Base-by-base conservation (phyloP, 345 rosid species). In the Citropsis articulata region DNA sequence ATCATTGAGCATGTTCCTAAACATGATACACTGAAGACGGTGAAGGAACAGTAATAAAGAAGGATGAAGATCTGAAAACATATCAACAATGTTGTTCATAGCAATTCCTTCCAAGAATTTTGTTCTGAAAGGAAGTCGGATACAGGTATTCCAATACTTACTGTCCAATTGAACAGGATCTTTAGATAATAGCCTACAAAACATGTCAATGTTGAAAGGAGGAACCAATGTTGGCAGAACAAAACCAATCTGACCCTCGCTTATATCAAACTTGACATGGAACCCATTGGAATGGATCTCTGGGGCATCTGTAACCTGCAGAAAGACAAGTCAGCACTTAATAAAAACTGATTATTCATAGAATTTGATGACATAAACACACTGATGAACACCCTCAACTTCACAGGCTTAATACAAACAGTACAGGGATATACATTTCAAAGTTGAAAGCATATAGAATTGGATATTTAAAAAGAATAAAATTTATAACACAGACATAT, bases 231-330 rank as follows among this genome's bases (percentile, higher is more conserved):
- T 89, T 36, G 99, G 99, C 88, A 95, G 84, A 73, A 95, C 93
- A 88, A 93, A 95, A 77, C 99, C 98, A 82, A 95, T 95, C 85
- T 92, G 91, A 75, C 97, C 99, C 70, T 90, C 93, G 62, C 92
- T 89, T 81, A 90, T 87, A 84, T 95, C 98, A 81, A 93, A 95
- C 87, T 92, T 93, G 77, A 95, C 80, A 80, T 93, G 98, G 83
- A 93, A 93, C 59, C 98, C 99, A 83, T 95, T 95, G 76, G 99
- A 95, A 83, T 95, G 99, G 77, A 95, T 95, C 89, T 95, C 96
- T 18, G 99, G 99, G 82, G 98, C 90, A 87, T 95, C 90, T 36
- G 99, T 92, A 77, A 95, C 90, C 99, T 95, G 87, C 79, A 84
- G 72, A 84, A 79, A 59, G 62, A 79, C 66, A 64, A 80, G 67